Evolutionary conservation across 2,329 filamentous ascomycete genomes (phyloP), one percentile per base, ranked within the genome.

Genomic region (Microdochium trichocladiopsis): DNA sequence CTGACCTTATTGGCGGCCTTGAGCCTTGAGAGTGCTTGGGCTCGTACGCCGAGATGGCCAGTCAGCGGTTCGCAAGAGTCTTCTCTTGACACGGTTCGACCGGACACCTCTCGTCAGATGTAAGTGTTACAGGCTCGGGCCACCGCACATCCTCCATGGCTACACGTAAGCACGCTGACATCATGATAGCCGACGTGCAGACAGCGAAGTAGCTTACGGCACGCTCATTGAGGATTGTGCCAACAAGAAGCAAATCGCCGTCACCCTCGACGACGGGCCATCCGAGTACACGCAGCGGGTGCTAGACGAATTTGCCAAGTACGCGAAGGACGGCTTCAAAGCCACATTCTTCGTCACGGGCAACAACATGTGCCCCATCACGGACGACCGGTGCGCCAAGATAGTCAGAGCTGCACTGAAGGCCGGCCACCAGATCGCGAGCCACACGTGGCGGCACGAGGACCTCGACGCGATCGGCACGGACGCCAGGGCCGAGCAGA

Each of bases 281-380:
- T 25, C 47, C 8, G 10, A 25, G 21, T 28, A 28, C 23, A 48
- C 47, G 47, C 6, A 48, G 23, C 47, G 23, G 10, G 23, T 48
- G 47, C 47, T 48, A 3, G 47, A 25, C 10, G 47, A 25, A 14
- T 28, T 48, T 23, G 5, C n/a, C 4, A 45, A 45, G 21, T 45
- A 45, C 41, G 41, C 21, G 12, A 22, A 45, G 41, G 41, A 45
- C 33, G 50, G 48, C 6, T 59, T 57, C 37, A 63, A 61, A 48
- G 67, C 58, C 5, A 70, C 63, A 1, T 69, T 64, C 56, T 69
- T 66, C 56, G 56, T 65, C 36, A 63, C 58, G n/a, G 60, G 57
- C 4, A 53, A 61, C 51, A 61, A 60, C 51, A 45, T 52, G 41
- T 12, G 37, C 8, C 52, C 41, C 10, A 64, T 68, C 36, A 45